Base-by-base conservation (phyloP, 139 green algal genomes). In the Volvox reticuliferus region DNA sequence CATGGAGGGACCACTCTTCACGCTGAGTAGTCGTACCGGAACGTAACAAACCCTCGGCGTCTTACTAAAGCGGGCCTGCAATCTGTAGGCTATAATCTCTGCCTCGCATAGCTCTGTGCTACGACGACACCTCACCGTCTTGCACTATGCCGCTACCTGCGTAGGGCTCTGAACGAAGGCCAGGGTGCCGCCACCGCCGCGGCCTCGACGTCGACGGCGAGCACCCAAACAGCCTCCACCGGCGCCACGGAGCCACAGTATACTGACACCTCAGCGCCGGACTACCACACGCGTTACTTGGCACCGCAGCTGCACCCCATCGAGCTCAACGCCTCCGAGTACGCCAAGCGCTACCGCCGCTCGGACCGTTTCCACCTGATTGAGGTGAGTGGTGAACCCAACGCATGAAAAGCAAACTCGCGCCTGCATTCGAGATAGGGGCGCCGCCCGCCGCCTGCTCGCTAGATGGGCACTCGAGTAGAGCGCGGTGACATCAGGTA, bases 261-360 rank as follows among this genome's bases (percentile, higher is more conserved):
- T 65, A 63, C 65, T 6, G 83, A 89, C 83, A 81, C 44, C 22
- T 81, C 69, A 12, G 44, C 69, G 1, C 44, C 68, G 14, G 85
- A 89, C 65, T 89, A 75, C 85, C 85, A 89, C 85, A 89, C 85
- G 5, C 37, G 69, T 17, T 89, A 89, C 85, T 68, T 89, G 85
- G 44, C 85, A 28, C 69, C 85, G 2, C 85, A 89, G 85, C 69
- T 89, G 37, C 69, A 82, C 26, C 37, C 85, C 37, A 69, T 82
- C 0, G 24, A 80, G 32, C 77, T 76, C 55, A 79, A 77, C 35
- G 86, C 35, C 28, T 36, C 62, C 50, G 73, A 76, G 20, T 90
- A 90, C 50, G 21, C 16, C 37, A 33, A 63, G 69, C 50, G 84
- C 17, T 93, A 87, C 90, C 61, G 91, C 24, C 79, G 62, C 32